Conservation (phyloP, 306 rosid species). For the Notholithocarpus densiflorus region DNA sequence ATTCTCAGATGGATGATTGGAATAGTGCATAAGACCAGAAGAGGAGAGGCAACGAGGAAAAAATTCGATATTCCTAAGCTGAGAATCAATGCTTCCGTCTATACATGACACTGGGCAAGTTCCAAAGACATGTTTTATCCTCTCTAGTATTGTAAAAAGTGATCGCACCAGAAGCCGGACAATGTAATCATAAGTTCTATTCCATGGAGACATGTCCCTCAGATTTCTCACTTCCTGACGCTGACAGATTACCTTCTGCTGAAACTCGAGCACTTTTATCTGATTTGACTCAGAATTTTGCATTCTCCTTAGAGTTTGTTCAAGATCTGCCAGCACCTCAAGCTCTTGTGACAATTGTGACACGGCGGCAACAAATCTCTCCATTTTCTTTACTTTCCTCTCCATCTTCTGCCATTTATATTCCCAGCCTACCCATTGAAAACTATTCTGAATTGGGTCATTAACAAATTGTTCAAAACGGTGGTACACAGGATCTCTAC, state of each 20-base stretch:
- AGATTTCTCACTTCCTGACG: slow-evolving; percentile 57
- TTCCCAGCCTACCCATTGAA: slow-evolving; percentile 65
- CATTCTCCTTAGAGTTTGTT: slow-evolving; percentile 58
- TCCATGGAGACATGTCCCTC: slow-evolving; percentile 70
- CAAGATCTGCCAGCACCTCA: slow-evolving; percentile 57
- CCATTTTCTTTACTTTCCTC: slow-evolving; percentile 81
- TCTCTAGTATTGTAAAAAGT: slow-evolving; percentile 63
- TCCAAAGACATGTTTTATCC: slow-evolving; percentile 61
- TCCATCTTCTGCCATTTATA: slow-evolving; percentile 85
- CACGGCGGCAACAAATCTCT: slow-evolving; percentile 53
- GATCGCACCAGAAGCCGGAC: slow-evolving; percentile 79
- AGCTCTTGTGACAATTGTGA: slow-evolving; percentile 51
- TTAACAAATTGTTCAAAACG: slow-evolving; percentile 45
- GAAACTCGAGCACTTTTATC: slow-evolving; percentile 43
- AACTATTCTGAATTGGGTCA: slow-evolving; percentile 44
- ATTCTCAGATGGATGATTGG: slow-evolving; percentile 38
- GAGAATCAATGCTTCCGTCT: slow-evolving; percentile 11
- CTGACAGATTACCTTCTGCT: slow-evolving; percentile 60
- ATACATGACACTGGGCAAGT: slow-evolving; percentile 23
- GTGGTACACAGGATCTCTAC: slow-evolving; percentile 58
- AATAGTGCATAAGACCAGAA: slow-evolving; percentile 20
- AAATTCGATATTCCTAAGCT: slow-evolving; percentile 14
- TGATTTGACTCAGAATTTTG: slow-evolving; percentile 21
- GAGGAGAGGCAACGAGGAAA: slow-evolving; percentile 38
- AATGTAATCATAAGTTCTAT: slow-evolving; percentile 63